Base-by-base conservation (phyloP, 441 rosid genomes). In the Pelargonium citronellum region DNA sequence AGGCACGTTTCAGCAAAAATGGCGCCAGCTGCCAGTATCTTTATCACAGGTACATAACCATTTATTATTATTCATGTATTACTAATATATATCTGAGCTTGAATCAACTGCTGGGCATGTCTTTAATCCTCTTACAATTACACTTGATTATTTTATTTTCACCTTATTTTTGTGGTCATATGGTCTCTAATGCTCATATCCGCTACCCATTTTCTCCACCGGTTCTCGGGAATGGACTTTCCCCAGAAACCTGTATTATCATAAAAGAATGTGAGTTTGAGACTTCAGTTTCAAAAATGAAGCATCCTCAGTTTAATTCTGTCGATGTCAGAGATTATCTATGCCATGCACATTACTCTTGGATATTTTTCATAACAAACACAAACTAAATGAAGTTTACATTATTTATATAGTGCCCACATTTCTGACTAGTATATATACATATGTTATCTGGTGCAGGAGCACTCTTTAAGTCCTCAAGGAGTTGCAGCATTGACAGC, bases 21-120 rank as follows among this genome's bases (percentile, higher is more conserved):
- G 96, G 99, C 96, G 95, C 75, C 97, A 94, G 69, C 79, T 94
- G 51, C 85, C 96, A 13, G 69, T 87, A 69, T 78, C 96, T 67
- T 65, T 83, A 68, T 81, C 93, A 64, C 88, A 90, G 92, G 97
- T 91, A 64, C 58, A 0, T 24, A 46, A 24, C 27, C 43, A 44
- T 79, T 43, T 30, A 57, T 17, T 67, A 5, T 34, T 34, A 34
- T 34, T 34, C 51, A 47, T n/a, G 57, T 46, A 9, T 43, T 61
- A 44, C 15, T 63, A 47, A 2, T 69, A 55, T 43, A 11, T 44
- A 15, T 39, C 43, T 66, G 2, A 60, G 64, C n/a, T 4, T 10
- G 30, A 19, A 30, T 61, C 1, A 11, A 61, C 65, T 61, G 5
- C 64, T 60, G 0, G n/a, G 64, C 64, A 10, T 20, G 64, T 37